Evolutionary conservation across 2,329 filamentous ascomycete species (phyloP).

Genomic region (Fusarium caatingaense): DNA sequence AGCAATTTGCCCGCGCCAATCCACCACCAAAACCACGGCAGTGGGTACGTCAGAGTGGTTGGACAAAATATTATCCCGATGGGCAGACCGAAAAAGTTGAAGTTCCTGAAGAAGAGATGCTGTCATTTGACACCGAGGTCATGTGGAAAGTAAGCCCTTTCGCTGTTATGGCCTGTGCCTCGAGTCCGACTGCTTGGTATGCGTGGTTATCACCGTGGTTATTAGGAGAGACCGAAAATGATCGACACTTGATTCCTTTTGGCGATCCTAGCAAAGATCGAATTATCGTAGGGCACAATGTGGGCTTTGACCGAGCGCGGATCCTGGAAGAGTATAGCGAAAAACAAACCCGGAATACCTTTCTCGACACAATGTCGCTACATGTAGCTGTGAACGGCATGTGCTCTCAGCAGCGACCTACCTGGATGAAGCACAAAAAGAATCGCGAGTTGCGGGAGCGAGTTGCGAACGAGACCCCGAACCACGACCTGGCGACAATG

Average conservation of each 20-base stretch:
- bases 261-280: constrained; percentile 79
- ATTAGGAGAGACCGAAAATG: constrained; percentile 79
- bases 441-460: constrained; percentile 85
- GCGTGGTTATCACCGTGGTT: constrained; percentile 97
- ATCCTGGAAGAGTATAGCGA: constrained; percentile 90
- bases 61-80: constrained; percentile 90
- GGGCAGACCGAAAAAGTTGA: constrained; percentile 77
- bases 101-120: constrained; percentile 80
- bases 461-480: constrained; percentile 76
- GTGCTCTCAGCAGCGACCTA: constrained; percentile 95
- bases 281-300: constrained; percentile 92
- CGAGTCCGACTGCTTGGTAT: constrained; percentile 92
- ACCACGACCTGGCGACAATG: constrained; percentile 76
- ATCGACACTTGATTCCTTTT: constrained; percentile 86
- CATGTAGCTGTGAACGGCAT: constrained; percentile 99
- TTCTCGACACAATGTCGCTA: constrained; percentile 97
- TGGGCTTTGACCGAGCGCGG: constrained; percentile 92
- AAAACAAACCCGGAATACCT: constrained; percentile 83
- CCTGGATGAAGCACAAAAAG: constrained; percentile 98
- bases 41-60: constrained; percentile 86
- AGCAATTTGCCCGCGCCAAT: constrained; percentile 74
- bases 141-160: constrained; percentile 94
- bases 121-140: constrained; percentile 96
- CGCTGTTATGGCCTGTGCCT: constrained; percentile 96
- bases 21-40: constrained; percentile 70